phyloP scores from a whole-genome alignment of 306 rosid species.

The Vigna nakashimae region DNA sequence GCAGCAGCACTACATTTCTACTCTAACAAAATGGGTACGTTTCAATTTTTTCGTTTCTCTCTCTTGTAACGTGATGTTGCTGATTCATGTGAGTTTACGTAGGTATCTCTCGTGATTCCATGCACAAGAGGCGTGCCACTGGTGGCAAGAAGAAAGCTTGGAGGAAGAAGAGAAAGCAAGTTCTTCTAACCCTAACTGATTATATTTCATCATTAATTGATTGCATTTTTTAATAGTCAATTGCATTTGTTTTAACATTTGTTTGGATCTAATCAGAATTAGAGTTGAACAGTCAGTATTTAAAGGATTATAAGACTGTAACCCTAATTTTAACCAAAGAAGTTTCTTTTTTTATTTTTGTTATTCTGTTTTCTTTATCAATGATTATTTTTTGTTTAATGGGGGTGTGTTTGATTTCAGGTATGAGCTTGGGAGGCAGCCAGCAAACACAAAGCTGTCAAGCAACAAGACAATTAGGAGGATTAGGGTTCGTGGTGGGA shows the following conservation, averaged over 20 bases:
- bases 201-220: not conserved
- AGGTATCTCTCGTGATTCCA: slow-evolving; percentile 77
- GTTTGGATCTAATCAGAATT: not conserved
- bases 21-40: slow-evolving; percentile 37
- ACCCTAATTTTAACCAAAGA: not conserved
- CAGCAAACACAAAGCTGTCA: slow-evolving; percentile 70
- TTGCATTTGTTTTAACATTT: not conserved
- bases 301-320: not conserved
- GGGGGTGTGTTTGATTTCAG: slow-evolving; percentile 42
- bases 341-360: no score
- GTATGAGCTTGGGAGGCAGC: slow-evolving; percentile 74
- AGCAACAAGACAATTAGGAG: slow-evolving; percentile 74
- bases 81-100: not conserved
- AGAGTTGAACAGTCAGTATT: not conserved
- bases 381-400: not conserved
- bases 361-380: not conserved
- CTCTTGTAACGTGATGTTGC: not conserved
- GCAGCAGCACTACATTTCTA: not conserved
- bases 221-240: not conserved
- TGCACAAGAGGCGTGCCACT: slow-evolving; percentile 78
- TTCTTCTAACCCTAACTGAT: not conserved
- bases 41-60: not conserved
- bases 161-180: slow-evolving; percentile 75
- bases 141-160: slow-evolving; percentile 79
- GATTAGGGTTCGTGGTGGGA: slow-evolving; percentile 68